These are phyloP conservation scores for Marchantia polymorpha DNA, from an alignment of 225 moss, liverwort and hornwort genomes.

Conservation along the genomic window DNA sequence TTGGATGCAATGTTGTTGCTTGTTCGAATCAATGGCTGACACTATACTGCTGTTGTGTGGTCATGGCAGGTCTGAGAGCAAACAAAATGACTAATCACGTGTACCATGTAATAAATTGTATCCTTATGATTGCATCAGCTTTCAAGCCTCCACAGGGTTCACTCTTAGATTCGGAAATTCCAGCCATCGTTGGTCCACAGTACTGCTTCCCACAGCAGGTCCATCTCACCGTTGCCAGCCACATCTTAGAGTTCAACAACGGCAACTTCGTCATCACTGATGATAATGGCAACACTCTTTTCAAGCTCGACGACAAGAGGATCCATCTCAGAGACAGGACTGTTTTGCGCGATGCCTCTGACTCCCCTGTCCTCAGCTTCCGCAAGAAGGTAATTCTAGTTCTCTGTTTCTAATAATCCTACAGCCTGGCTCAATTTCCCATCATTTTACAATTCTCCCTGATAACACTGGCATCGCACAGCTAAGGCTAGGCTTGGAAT, in stretches of 20 bases:
- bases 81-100: neutral
- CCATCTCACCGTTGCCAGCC: slow-evolving; percentile 18
- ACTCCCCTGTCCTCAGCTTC: slow-evolving; percentile 17
- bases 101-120: neutral
- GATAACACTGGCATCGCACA: no score
- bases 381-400: neutral
- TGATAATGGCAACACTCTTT: slow-evolving; percentile 16
- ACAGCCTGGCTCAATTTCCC: no score
- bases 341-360: slow-evolving; percentile 11
- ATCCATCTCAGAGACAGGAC: slow-evolving; percentile 24
- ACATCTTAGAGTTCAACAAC: slow-evolving; percentile 1
- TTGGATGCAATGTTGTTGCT: no score
- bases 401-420: no score
- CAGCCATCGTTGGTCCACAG: slow-evolving; percentile 14
- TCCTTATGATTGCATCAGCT: neutral
- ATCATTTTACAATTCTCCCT: no score
- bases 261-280: slow-evolving; percentile 38
- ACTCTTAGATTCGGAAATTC: neutral
- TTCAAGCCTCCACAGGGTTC: neutral
- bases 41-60: no score
- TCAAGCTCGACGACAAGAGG: slow-evolving; percentile 16
- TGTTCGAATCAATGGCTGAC: no score
- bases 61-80: neutral
- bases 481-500: no score
- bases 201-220: slow-evolving; percentile 8